Evolutionary conservation across 1,139 yeast genomes (phyloP).

Genomic region (Blastobotrys illinoisensis): DNA sequence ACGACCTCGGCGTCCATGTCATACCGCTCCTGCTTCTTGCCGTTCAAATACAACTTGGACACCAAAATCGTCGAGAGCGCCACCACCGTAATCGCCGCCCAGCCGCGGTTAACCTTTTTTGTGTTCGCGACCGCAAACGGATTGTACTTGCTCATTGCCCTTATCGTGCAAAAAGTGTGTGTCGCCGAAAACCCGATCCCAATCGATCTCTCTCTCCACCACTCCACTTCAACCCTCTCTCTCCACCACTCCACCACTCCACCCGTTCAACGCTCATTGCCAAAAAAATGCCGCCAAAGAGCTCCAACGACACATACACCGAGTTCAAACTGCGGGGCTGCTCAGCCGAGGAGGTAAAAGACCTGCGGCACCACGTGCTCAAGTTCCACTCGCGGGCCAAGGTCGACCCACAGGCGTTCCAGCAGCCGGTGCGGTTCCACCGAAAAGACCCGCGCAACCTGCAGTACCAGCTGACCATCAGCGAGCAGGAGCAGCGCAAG

Average conservation of each 20-base stretch:
- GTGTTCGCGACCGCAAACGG: slow-evolving; percentile 12
- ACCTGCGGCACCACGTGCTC: slow-evolving; percentile 72
- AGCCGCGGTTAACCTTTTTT: slow-evolving; percentile 26
- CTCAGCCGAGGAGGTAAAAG: slow-evolving; percentile 63
- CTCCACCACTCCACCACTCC: no score
- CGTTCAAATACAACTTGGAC: slow-evolving; percentile 18
- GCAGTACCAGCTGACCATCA: slow-evolving; percentile 71
- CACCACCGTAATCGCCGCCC: slow-evolving; percentile 27
- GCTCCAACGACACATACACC: slow-evolving; percentile 32
- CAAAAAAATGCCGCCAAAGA: not conserved
- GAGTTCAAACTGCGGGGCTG: slow-evolving; percentile 72
- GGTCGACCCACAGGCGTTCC: slow-evolving; percentile 71
- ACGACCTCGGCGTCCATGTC: slow-evolving; percentile 21
- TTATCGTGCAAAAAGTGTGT: not conserved
- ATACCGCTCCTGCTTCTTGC: slow-evolving; percentile 8
- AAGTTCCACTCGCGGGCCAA: slow-evolving; percentile 70
- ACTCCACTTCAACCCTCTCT: not conserved
- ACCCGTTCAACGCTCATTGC: not conserved
- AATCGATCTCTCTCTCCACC: not conserved
- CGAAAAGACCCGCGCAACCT: slow-evolving; percentile 88
- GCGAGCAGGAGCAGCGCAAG: slow-evolving; percentile 43
- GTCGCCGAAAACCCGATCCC: not conserved
- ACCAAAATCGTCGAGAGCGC: slow-evolving; percentile 21
- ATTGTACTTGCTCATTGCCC: slow-evolving; percentile 5
- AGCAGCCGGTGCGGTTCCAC: slow-evolving; percentile 78